Evolutionary conservation across 2,329 filamentous ascomycete genomes (phyloP).

Genomic region (Fusarium coicis): DNA sequence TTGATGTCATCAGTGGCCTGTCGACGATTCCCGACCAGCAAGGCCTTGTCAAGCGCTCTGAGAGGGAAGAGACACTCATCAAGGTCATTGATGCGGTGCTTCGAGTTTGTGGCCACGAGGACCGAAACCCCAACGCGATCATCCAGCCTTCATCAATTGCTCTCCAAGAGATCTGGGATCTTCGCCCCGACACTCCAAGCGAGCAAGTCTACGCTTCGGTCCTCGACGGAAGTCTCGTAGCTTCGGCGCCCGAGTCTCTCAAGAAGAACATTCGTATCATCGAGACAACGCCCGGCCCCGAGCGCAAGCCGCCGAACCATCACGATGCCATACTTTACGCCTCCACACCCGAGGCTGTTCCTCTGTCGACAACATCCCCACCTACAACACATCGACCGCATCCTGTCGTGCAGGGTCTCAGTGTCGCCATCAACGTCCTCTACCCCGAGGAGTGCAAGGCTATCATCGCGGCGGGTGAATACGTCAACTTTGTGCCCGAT

Average conservation of each 20-base stretch:
- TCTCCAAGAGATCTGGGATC: constrained; percentile 70
- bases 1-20: constrained; percentile 75
- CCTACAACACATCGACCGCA: constrained; percentile 67
- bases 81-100: constrained; percentile 72
- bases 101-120: constrained; percentile 70
- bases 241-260: constrained; percentile 50
- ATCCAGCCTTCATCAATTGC: constrained; percentile 58
- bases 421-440: constrained; percentile 69
- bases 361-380: constrained; percentile 57
- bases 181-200: constrained; percentile 56
- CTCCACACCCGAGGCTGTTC: constrained; percentile 66
- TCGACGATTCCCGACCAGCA: constrained; percentile 63
- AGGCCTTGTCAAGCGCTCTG: constrained; percentile 51
- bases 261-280: constrained; percentile 64
- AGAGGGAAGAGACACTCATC: constrained; percentile 65
- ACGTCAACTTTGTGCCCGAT: constrained; percentile 73
- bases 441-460: constrained; percentile 70
- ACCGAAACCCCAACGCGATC: constrained; percentile 55
- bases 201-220: constrained; percentile 67
- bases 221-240: constrained; percentile 65
- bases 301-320: constrained; percentile 74
- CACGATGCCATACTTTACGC: constrained; percentile 74
- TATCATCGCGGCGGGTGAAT: constrained; percentile 74
- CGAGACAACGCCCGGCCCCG: constrained; percentile 68
- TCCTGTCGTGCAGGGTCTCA: constrained; percentile 70